These are phyloP conservation scores for Solanum rostratum DNA, from an alignment of 257 asterid species.

Conservation along the genomic window DNA sequence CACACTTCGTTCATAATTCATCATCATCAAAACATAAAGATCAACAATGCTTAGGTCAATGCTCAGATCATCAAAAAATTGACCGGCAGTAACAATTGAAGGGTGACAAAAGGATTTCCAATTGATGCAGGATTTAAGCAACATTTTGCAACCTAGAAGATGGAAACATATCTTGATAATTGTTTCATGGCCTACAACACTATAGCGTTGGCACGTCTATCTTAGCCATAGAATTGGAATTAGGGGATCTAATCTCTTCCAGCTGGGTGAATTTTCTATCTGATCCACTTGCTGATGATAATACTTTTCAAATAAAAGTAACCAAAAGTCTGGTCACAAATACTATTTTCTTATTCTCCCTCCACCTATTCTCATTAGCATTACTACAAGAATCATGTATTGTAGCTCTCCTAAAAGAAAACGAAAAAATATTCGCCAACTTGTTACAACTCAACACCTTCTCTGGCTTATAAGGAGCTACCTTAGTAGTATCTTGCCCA, in stretches of 20 bases:
- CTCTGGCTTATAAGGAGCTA: not conserved
- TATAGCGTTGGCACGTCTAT: slow-evolving; percentile 18
- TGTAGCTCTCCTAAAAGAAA: not conserved
- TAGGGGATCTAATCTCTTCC: slow-evolving; percentile 54
- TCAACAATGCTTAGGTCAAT: not conserved
- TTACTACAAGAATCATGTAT: slow-evolving; percentile 18
- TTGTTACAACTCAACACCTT: slow-evolving; percentile 23
- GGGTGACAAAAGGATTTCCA: not conserved
- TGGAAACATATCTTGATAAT: not conserved
- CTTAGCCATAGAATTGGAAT: slow-evolving; percentile 27
- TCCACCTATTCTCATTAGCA: slow-evolving; percentile 5
- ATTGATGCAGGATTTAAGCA: not conserved
- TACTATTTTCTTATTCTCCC: slow-evolving; percentile 7
- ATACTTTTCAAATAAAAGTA: slow-evolving; percentile 22
- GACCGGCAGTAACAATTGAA: not conserved
- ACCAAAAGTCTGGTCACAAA: slow-evolving; percentile 5
- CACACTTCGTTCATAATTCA: not conserved
- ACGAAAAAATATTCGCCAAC: slow-evolving; percentile 27
- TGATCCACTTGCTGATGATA: slow-evolving; percentile 36
- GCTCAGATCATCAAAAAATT: not conserved
- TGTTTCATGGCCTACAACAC: slow-evolving; percentile 6
- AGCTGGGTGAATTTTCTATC: slow-evolving; percentile 29
- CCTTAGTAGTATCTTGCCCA: slow-evolving; percentile 12
- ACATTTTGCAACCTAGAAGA: not conserved
- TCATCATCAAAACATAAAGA: not conserved